Base-by-base conservation (phyloP, 2,329 filamentous ascomycete species). In the Arthrobotrys musiformis region DNA sequence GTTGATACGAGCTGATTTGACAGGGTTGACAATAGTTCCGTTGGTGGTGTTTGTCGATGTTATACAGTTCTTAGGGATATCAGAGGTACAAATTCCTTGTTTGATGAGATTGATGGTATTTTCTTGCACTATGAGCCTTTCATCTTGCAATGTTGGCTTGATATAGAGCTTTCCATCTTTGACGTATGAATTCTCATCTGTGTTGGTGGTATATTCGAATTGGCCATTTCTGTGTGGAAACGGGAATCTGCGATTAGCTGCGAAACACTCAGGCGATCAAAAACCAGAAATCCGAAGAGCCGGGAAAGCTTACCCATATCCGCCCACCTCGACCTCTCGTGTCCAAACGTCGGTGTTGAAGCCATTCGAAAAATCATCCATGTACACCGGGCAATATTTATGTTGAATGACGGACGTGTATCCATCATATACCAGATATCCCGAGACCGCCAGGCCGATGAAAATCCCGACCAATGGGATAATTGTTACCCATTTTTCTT, bases 401-500 rank as follows among this genome's bases (percentile, higher is more conserved):
- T 94, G 90, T 81, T 90, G 89, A 37, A 91, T 87, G 2, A 95
- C 92, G 69, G 89, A 90, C 60, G 85, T 84, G 42, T 94, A 82
- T 2, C 93, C 93, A 79, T 94, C 90, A 86, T 90, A 95, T 56
- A 95, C 86, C 50, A 95, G 84, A 81, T 94, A 88, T 0, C 87
- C 92, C 0, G 90, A 88, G 44, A 94, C 84, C 1, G 83, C 88
- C 37, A 94, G 82, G 13, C 93, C 93, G 13, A 93, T 77, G 2
- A 90, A 56, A 60, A 95, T 88, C 54, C 92, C 92, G 24, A 93
- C 82, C 46, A 93, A 82, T 1, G 92, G 92, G 70, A 96, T 87
- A 79, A 94, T 93, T 1, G 90, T 93, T 7, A 93, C 90, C 92
- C 92, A 95, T 85, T 93, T 95, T 86, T 94, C 91, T 82, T 90